Conservation (phyloP, 345 rosid species). For the Aquilaria yunnanensis region DNA sequence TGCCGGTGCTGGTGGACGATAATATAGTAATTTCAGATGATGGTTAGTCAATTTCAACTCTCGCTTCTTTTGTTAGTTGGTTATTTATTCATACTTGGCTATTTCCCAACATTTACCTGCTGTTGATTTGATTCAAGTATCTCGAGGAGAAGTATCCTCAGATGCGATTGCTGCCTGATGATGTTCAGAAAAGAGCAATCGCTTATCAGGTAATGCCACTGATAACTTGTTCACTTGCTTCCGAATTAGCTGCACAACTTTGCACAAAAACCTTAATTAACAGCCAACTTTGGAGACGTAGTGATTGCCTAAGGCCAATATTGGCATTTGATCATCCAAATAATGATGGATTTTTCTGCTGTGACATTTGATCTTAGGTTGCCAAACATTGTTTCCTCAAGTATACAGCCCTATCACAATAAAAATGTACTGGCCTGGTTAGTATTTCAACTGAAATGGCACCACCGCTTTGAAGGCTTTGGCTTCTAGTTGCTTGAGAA, state of each 20-base stretch:
- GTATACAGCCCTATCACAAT: constrained; percentile 77
- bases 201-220: constrained; percentile 47
- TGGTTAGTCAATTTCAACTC: constrained; percentile 9
- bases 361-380: constrained; percentile 26
- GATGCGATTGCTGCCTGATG: constrained; percentile 60
- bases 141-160: constrained; percentile 78
- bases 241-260: too few relatives aligned
- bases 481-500: too few relatives aligned
- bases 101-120: background rate
- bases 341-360: too few relatives aligned
- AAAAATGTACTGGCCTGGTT: constrained; percentile 31
- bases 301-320: too few relatives aligned
- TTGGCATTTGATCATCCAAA: too few relatives aligned
- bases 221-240: background rate
- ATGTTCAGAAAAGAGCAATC: constrained; percentile 49
- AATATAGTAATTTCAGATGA: too few relatives aligned
- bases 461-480: too few relatives aligned
- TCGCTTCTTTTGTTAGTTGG: background rate
- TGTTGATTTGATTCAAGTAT: constrained; percentile 29
- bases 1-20: too few relatives aligned
- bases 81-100: background rate
- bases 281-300: too few relatives aligned
- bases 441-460: too few relatives aligned
- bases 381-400: constrained; percentile 61
- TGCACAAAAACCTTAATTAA: too few relatives aligned